These are phyloP conservation scores for Eudorina sp. DNA, from an alignment of 139 green algal genomes.

Conservation along the genomic window DNA sequence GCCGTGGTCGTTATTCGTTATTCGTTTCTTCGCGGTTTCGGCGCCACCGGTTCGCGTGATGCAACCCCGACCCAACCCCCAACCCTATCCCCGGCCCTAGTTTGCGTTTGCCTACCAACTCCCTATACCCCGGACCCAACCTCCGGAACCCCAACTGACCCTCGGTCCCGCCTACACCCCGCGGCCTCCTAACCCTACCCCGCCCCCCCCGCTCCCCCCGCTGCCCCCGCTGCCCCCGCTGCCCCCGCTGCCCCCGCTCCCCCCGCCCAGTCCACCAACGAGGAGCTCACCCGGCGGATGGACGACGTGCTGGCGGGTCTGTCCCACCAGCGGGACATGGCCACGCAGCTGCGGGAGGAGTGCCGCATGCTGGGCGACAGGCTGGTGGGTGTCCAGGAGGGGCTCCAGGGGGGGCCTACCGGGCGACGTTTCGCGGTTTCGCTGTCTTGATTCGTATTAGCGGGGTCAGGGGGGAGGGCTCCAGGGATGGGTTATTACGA, in stretches of 20 bases:
- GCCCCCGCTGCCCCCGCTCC: background rate
- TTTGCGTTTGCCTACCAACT: too few relatives aligned
- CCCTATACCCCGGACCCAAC: too few relatives aligned
- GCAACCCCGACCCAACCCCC: too few relatives aligned
- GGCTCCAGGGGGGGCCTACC: background rate
- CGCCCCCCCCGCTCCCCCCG: background rate
- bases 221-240: background rate
- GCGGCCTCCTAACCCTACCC: background rate
- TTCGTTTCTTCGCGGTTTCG: too few relatives aligned
- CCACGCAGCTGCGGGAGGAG: constrained; percentile 36
- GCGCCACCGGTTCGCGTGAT: too few relatives aligned
- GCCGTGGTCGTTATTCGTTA: too few relatives aligned
- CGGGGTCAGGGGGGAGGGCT: too few relatives aligned
- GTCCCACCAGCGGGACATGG: background rate
- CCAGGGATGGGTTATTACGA: too few relatives aligned
- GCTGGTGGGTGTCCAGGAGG: background rate
- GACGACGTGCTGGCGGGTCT: background rate
- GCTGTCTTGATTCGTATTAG: too few relatives aligned
- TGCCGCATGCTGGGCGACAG: constrained; percentile 11
- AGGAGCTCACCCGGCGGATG: constrained; percentile 31
- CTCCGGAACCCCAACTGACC: background rate
- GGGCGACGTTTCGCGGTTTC: too few relatives aligned
- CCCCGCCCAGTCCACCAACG: background rate
- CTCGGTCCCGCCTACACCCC: background rate
- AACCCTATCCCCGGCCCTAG: background rate